Evolutionary conservation across 495 filamentous ascomycete species (phyloP).

Genomic region (Letharia columbiana): DNA sequence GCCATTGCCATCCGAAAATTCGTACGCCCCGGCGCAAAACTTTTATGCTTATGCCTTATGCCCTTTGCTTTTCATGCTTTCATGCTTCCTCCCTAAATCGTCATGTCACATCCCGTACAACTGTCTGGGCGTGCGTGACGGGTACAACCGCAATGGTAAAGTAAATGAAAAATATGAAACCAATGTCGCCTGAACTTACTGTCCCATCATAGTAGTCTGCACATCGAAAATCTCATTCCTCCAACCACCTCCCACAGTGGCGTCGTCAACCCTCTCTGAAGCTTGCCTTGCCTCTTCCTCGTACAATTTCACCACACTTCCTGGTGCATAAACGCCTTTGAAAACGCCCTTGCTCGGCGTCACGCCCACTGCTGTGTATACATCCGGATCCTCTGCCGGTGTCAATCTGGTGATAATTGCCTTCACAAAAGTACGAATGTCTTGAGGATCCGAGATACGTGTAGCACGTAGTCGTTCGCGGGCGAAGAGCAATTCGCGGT

Average conservation of each 20-base stretch:
- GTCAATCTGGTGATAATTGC: conserved; percentile 68
- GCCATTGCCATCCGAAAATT: neutral
- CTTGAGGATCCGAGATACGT: conserved; percentile 69
- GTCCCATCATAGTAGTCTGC: conserved; percentile 24
- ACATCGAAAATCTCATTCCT: conserved; percentile 81
- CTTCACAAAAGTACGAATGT: conserved; percentile 69
- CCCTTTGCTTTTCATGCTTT: neutral
- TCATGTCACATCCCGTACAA: neutral
- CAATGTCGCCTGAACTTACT: neutral
- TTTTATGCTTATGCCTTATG: neutral
- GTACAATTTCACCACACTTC: conserved; percentile 80
- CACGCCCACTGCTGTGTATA: conserved; percentile 62
- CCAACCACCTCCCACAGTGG: conserved; percentile 52
- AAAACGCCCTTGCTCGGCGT: conserved; percentile 62
- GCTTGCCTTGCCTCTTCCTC: conserved; percentile 66
- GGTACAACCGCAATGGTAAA: neutral
- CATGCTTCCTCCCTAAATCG: neutral
- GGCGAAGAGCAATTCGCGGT: conserved; percentile 79
- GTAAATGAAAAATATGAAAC: neutral
- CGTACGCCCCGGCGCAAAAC: neutral
- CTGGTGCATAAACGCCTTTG: conserved; percentile 75
- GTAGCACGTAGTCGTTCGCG: conserved; percentile 79
- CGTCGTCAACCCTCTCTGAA: conserved; percentile 51
- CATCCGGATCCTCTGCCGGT: conserved; percentile 61
- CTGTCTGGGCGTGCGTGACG: neutral